These are phyloP conservation scores for Thermothelomyces thermophilus DNA, from an alignment of 2,329 filamentous ascomycete species.

Conservation along the genomic window DNA sequence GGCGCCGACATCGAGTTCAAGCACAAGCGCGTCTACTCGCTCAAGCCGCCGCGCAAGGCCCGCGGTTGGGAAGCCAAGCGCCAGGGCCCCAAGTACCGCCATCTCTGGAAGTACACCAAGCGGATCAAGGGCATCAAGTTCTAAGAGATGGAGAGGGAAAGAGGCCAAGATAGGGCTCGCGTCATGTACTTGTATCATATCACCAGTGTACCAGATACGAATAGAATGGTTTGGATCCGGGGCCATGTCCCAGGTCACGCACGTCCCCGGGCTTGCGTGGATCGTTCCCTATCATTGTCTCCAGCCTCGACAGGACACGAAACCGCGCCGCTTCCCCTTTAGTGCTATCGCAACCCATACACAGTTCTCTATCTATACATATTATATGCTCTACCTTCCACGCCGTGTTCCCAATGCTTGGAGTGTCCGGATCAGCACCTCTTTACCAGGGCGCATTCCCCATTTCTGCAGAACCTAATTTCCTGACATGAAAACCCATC, in stretches of 20 bases:
- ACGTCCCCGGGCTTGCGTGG: too few species aligned
- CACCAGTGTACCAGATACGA: conserved; percentile 18
- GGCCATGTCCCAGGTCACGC: not conserved
- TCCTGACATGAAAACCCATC: too few species aligned
- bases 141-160: conserved; percentile 1
- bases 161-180: not conserved
- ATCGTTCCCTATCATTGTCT: too few species aligned
- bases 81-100: conserved; percentile 57
- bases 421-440: too few species aligned
- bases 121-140: conserved; percentile 36
- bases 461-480: too few species aligned
- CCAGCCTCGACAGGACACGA: too few species aligned
- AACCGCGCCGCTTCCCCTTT: not conserved
- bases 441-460: too few species aligned
- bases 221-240: conserved; percentile 7
- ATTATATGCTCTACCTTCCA: too few species aligned
- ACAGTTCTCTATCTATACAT: not conserved
- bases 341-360: conserved; percentile 13
- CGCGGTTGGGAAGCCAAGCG: conserved; percentile 62
- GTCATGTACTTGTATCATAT: conserved; percentile 18
- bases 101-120: conserved; percentile 60
- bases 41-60: conserved; percentile 55
- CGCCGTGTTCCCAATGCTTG: too few species aligned
- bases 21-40: conserved; percentile 65
- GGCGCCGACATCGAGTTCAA: conserved; percentile 81